Evolutionary conservation across 108 stramenopile genomes (phyloP), one percentile per base, ranked within the genome.

Genomic region (Cyclotella kingstonii): DNA sequence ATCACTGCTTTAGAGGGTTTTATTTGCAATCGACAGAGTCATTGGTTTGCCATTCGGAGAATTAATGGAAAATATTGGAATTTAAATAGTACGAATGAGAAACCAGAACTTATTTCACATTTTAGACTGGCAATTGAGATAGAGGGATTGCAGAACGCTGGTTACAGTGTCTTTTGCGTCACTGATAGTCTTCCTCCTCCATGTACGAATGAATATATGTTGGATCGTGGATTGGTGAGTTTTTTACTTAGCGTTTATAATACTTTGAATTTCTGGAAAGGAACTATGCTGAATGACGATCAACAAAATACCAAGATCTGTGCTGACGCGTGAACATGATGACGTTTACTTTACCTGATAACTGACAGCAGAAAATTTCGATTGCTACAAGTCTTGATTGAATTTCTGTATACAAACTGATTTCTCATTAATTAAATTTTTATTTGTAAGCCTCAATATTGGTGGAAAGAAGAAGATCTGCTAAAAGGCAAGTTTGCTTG

Each of bases 1-100:
- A 58, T 86, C 14, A 89, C 91, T 0, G 38, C 74, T 9, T 60
- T 87, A 51, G 73, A 84, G 25, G 91, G 88, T 2, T 93, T 93
- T 59, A 86, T 93, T 43, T 86, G 81, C 43, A 84, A 94, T 47
- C 64, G 74, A 23, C 60, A 81, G 4, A 57, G 62, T 28, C 94
- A 95, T 63, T 95, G 94, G 94, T 95, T 95, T 67, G 86, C 94
- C 1, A 92, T 95, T 68, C 78, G 94, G 0, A 82, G 79, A 41
- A 86, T 95, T 19, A 85, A 85, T 68, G 87, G 70, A 7, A 28
- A 79, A 48, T 95, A 71, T 74, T 95, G 89, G 89, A 95, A 95
- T 69, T 62, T 95, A 25, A 86, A 95, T 66, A 80, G 77, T 0
- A 92, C 77, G 57, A 44, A 71, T 36, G 84, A 89, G 49, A 53